Evolutionary conservation across 352 stramenopile species (phyloP).

Genomic region (Pythium chondricola): DNA sequence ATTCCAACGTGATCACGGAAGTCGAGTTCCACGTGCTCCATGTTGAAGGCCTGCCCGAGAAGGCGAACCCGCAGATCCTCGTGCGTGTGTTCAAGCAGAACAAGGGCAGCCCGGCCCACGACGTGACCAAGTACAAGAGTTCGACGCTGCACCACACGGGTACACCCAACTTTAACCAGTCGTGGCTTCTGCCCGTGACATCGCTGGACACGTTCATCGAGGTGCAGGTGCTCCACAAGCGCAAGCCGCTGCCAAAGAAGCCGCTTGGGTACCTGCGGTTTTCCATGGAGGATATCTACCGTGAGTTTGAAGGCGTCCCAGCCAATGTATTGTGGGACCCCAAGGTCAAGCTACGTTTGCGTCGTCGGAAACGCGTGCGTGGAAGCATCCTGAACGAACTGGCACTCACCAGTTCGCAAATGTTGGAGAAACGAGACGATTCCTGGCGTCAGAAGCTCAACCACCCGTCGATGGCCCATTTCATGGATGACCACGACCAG

Average conservation of each 20-base stretch:
- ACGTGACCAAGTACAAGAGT: constrained; percentile 66
- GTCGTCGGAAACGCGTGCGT: constrained; percentile 67
- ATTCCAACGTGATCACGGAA: constrained; percentile 85
- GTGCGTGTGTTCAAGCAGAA: constrained; percentile 56
- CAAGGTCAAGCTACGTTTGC: constrained; percentile 68
- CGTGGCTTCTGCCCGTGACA: constrained; percentile 68
- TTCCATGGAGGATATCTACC: constrained; percentile 83
- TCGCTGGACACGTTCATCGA: constrained; percentile 77
- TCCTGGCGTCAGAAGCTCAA: constrained; percentile 58
- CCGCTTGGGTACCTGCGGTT: constrained; percentile 60
- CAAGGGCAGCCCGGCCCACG: constrained; percentile 32
- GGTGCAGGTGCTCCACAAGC: constrained; percentile 78
- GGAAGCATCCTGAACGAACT: constrained; percentile 79
- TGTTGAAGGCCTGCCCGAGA: constrained; percentile 60
- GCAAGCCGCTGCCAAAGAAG: constrained; percentile 81
- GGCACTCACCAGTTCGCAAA: constrained; percentile 25
- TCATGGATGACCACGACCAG: constrained; percentile 21
- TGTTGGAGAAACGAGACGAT: constrained; percentile 58
- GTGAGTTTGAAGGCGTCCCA: constrained; percentile 69
- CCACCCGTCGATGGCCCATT: constrained; percentile 25
- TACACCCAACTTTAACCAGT: constrained; percentile 77
- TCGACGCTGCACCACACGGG: constrained; percentile 54
- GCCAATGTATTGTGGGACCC: constrained; percentile 62
- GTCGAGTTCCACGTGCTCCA: constrained; percentile 73
- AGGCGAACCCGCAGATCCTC: constrained; percentile 63